Conservation (phyloP, 176 grass and related monocot genomes). For the Oryza nivara region DNA sequence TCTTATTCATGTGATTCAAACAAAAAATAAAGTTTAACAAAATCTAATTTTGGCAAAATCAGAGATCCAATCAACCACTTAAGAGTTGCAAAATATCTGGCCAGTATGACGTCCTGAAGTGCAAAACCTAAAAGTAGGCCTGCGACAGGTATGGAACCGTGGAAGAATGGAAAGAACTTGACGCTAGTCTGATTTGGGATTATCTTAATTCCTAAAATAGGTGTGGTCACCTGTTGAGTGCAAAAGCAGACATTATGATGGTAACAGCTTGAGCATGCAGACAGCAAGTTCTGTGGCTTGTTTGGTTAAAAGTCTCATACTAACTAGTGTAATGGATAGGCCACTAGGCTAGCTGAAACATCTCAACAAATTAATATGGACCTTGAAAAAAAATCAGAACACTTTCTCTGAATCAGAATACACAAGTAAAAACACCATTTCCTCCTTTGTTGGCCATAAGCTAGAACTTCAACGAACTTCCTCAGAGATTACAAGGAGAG, state of each 20-base stretch:
- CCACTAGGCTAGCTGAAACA: not conserved
- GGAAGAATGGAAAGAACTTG: not conserved
- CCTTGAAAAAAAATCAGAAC: not conserved
- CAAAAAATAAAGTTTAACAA: not conserved
- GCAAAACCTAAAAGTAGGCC: not conserved
- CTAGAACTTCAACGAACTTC: not conserved
- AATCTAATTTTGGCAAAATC: not conserved
- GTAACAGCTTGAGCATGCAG: not conserved
- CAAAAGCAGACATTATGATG: not conserved
- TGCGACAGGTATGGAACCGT: not conserved
- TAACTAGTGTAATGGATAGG: not conserved
- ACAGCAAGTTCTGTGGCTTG: not conserved
- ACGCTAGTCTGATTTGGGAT: not conserved
- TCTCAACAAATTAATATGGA: not conserved
- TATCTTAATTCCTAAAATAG: not conserved
- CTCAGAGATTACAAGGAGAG: slow-evolving; percentile 1
- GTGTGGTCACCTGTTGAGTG: not conserved
- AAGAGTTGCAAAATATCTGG: not conserved
- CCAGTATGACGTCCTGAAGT: not conserved
- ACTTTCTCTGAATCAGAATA: not conserved
- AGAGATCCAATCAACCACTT: not conserved
- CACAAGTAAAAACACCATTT: not conserved
- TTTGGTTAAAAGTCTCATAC: not conserved
- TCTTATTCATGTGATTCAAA: too few relatives aligned
- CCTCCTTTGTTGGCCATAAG: not conserved